These are phyloP conservation scores for Arabis alpina DNA, from an alignment of 345 rosid genomes.

Conservation along the genomic window DNA sequence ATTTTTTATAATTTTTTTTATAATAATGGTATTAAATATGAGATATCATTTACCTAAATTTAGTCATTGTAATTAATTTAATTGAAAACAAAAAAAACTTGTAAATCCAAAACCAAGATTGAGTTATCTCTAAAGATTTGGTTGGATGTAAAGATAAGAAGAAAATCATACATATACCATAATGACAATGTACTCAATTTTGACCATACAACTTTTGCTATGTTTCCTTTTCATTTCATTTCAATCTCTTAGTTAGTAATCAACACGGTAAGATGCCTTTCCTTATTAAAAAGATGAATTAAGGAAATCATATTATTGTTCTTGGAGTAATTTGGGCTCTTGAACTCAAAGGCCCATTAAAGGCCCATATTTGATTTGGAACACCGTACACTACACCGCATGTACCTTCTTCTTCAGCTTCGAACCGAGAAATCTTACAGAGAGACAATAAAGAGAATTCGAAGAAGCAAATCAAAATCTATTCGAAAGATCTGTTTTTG, in stretches of 20 bases:
- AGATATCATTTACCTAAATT: not conserved
- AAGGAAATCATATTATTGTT: not conserved
- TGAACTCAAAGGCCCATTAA: not conserved
- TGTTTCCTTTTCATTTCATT: not conserved
- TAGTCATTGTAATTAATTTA: not conserved
- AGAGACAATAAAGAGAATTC: slow-evolving; percentile 1
- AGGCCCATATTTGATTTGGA: slow-evolving; percentile 5
- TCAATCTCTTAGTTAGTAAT: not conserved
- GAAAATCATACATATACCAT: slow-evolving; percentile 5
- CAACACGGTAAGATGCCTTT: not conserved
- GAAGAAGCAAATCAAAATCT: not conserved
- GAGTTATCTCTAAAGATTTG: not conserved
- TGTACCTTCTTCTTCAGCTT: not conserved
- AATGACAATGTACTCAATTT: not conserved
- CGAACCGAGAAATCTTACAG: not conserved
- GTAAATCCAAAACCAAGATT: not conserved
- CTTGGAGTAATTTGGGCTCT: not conserved
- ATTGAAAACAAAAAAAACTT: not conserved
- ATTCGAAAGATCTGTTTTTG: slow-evolving; percentile 1
- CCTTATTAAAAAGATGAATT: not conserved
- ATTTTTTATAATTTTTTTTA: not conserved
- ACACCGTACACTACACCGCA: not conserved
- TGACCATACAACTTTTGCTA: not conserved
- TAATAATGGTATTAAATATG: not conserved
- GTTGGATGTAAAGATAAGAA: not conserved